Conservation (phyloP, 2,329 filamentous ascomycete species). For the Nemania sp. region DNA sequence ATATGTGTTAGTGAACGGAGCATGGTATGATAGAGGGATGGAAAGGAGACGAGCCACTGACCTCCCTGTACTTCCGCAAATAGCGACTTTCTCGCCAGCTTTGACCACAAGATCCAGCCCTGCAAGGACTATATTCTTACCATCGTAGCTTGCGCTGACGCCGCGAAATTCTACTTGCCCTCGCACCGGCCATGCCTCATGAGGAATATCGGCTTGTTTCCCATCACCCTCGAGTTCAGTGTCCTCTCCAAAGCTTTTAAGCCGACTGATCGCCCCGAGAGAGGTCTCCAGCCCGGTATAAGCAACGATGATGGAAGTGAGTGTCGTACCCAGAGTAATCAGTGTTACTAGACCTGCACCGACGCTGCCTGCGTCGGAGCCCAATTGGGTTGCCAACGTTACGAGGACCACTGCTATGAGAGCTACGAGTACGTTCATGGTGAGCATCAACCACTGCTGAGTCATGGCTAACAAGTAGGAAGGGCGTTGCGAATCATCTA, state of each 20-base stretch:
- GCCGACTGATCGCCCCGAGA: slow-evolving; percentile 38
- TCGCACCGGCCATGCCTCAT: neutral
- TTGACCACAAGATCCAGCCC: neutral
- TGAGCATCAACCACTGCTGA: slow-evolving; percentile 31
- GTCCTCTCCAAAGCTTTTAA: slow-evolving; percentile 33
- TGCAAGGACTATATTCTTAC: slow-evolving; percentile 15
- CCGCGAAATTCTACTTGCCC: neutral
- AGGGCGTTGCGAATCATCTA: slow-evolving; percentile 40
- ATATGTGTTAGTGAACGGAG: neutral
- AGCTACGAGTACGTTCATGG: slow-evolving; percentile 30
- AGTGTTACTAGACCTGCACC: slow-evolving; percentile 39
- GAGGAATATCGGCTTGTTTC: neutral
- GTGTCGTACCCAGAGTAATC: slow-evolving; percentile 35
- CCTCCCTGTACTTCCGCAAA: slow-evolving; percentile 14
- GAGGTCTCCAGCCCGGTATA: slow-evolving; percentile 41
- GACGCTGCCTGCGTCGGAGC: slow-evolving; percentile 32
- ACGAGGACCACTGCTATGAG: slow-evolving; percentile 30
- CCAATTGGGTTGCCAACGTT: slow-evolving; percentile 29
- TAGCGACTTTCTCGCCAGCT: slow-evolving; percentile 11
- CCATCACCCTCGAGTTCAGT: slow-evolving; percentile 25
- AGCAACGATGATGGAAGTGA: slow-evolving; percentile 35
- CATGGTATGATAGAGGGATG: neutral
- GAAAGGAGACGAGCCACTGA: neutral
- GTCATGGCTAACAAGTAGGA: slow-evolving; percentile 9
- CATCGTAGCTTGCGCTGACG: neutral